These are phyloP conservation scores for Penicillium freii DNA, from an alignment of 2,329 filamentous ascomycete genomes.

Conservation along the genomic window DNA sequence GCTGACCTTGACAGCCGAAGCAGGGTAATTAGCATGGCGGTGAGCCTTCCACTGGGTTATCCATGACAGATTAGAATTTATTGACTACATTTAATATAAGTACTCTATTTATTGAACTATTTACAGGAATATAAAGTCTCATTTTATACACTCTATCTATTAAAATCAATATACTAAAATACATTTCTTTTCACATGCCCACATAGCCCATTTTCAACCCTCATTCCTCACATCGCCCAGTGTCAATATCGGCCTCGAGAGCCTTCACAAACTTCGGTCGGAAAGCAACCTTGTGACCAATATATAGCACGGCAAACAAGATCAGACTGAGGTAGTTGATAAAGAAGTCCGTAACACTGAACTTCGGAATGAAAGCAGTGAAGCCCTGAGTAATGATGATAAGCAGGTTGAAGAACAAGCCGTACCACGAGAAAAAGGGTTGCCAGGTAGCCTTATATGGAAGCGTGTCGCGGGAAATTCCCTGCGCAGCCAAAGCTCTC, in stretches of 20 bases:
- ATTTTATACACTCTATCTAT: neutral
- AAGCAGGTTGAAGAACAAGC: constrained; percentile 6
- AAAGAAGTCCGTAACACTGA: constrained; percentile 5
- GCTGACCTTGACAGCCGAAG: constrained; percentile 36
- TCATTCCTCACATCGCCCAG: constrained; percentile 5
- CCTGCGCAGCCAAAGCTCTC: constrained; percentile 5
- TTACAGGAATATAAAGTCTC: neutral
- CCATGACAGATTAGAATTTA: constrained; percentile 38
- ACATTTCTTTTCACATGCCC: neutral
- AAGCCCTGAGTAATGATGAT: constrained; percentile 9
- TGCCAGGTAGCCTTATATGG: constrained; percentile 8
- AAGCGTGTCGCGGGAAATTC: constrained; percentile 3
- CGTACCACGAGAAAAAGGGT: constrained; percentile 5
- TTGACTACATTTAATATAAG: neutral
- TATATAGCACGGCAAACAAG: constrained; percentile 2
- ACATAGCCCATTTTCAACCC: neutral
- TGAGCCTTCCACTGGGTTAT: constrained; percentile 43
- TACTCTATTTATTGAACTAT: no score
- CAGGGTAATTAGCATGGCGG: constrained; percentile 39
- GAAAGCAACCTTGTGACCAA: constrained; percentile 4
- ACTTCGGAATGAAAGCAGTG: constrained; percentile 7
- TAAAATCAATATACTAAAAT: neutral
- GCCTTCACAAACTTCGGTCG: constrained; percentile 4
- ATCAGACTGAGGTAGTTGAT: constrained; percentile 10
- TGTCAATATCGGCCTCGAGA: neutral